Base-by-base conservation (phyloP, 2,329 filamentous ascomycete species). In the Metarhizium anisopliae region DNA sequence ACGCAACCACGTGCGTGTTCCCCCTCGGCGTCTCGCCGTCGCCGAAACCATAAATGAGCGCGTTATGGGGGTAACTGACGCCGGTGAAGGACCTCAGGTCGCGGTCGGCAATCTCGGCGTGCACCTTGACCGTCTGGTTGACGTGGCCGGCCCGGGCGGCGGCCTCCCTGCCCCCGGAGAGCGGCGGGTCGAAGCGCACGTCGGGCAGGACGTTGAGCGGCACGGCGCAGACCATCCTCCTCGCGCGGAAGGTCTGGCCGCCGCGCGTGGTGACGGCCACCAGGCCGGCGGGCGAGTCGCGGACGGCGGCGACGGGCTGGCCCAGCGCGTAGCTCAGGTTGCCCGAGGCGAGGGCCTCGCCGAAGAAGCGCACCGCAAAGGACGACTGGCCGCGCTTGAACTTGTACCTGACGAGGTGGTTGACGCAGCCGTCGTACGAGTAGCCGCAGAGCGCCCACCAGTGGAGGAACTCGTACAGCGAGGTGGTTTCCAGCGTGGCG, bases 1-100 rank as follows among this genome's bases (percentile, higher is more conserved):
- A 78, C 2, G 68, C 68, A 0, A 79, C 76, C 1, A 78, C 63
- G 40, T 79, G 76, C 0, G 75, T 77, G 43, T 78, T 77, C 0
- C 76, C 74, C 0, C 69, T 68, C 0, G 72, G 71, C 0, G 73
- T 76, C 0, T 66, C 69, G 0, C 77, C 76, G 55, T 79, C 76
- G 0, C 72, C 77, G 6, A 76, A 70, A 0, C 67, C 72, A 50
- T 74, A 77, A 3, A 69, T 66, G 0, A 79, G 66, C 16, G 70
- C 67, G 18, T 76, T 76, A 11, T 69, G 62, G 0, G 75, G 74
- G 55, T 74, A 77, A 11, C 68, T 70, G 2, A 77, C 68, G 2
- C 72, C 70, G 0, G 70, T 72, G 67, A 72, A 76, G 0, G 73
- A 76, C 0, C 74, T 65, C 49, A 78, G 62, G 29, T 74, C 70